Conservation (phyloP, 352 stramenopile genomes). For the Globisporangium takayamanum region DNA sequence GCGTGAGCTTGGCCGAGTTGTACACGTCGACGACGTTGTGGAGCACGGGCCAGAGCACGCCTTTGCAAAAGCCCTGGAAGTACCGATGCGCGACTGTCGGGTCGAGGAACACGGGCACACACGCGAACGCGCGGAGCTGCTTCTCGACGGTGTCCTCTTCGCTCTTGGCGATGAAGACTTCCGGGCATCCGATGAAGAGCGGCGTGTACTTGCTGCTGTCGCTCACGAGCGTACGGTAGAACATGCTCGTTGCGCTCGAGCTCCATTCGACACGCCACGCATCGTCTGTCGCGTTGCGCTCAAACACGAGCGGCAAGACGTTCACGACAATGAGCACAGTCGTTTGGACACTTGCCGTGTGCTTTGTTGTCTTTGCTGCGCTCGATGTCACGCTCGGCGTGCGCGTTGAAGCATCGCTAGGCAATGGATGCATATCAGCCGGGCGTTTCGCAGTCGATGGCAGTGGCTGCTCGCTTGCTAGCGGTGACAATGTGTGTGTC, state of each 20-base stretch:
- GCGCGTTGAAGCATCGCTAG: too few species aligned
- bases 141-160: slow-evolving; percentile 67
- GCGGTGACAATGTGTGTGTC: background rate
- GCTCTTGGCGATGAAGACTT: slow-evolving; percentile 57
- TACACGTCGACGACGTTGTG: slow-evolving; percentile 98
- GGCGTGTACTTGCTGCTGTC: slow-evolving; percentile 43
- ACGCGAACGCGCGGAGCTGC: slow-evolving; percentile 86
- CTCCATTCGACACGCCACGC: slow-evolving; percentile 65
- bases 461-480: background rate
- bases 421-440: too few species aligned
- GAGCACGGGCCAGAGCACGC: slow-evolving; percentile 96
- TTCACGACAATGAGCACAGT: slow-evolving; percentile 79
- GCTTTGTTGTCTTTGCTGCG: background rate
- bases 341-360: slow-evolving; percentile 11
- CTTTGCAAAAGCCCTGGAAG: slow-evolving; percentile 95
- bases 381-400: background rate
- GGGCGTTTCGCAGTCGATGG: background rate
- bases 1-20: slow-evolving; percentile 60
- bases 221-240: slow-evolving; percentile 68
- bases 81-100: slow-evolving; percentile 75
- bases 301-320: slow-evolving; percentile 69
- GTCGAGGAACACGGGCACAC: slow-evolving; percentile 94
- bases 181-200: slow-evolving; percentile 67
- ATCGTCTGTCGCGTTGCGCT: slow-evolving; percentile 31
- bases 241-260: slow-evolving; percentile 63